These are phyloP conservation scores for Fusarium nelsonii DNA, from an alignment of 2,329 filamentous ascomycete species.

Conservation along the genomic window DNA sequence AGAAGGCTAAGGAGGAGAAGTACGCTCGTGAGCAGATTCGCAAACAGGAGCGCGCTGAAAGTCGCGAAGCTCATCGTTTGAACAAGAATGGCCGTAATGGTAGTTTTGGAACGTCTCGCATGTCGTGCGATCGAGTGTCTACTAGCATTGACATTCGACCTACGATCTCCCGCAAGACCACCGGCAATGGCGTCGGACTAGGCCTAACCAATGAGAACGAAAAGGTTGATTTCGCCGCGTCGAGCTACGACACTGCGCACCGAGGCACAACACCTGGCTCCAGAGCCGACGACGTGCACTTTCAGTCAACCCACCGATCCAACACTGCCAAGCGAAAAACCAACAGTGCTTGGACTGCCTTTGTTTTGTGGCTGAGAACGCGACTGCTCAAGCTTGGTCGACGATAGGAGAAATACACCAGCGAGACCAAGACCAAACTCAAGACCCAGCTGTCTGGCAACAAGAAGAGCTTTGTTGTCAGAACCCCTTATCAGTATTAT, in stretches of 20 bases:
- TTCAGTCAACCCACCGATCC: slow-evolving; percentile 58
- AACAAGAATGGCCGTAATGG: slow-evolving; percentile 61
- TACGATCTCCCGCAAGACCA: slow-evolving; percentile 48
- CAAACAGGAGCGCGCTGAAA: slow-evolving; percentile 69
- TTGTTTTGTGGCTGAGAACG: slow-evolving; percentile 74
- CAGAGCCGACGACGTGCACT: slow-evolving; percentile 58
- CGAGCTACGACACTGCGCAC: slow-evolving; percentile 61
- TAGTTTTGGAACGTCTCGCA: slow-evolving; percentile 51
- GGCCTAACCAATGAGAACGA: slow-evolving; percentile 50
- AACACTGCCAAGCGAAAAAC: slow-evolving; percentile 70
- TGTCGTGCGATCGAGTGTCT: slow-evolving; percentile 52
- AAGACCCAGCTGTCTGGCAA: slow-evolving; percentile 26
- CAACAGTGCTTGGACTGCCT: slow-evolving; percentile 71
- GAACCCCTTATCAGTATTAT: slow-evolving; percentile 27
- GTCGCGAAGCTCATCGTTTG: slow-evolving; percentile 65
- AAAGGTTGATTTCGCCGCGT: slow-evolving; percentile 60
- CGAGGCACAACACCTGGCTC: slow-evolving; percentile 46
- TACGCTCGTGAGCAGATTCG: slow-evolving; percentile 69
- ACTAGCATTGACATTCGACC: slow-evolving; percentile 50
- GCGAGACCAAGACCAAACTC: slow-evolving; percentile 34
- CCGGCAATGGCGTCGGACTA: slow-evolving; percentile 37
- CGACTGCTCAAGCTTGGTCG: slow-evolving; percentile 57
- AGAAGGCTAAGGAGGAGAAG: slow-evolving; percentile 72
- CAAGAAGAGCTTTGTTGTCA: slow-evolving; percentile 26
- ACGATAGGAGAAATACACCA: slow-evolving; percentile 51